phyloP scores from a whole-genome alignment of 2,329 filamentous ascomycete genomes.

The Dactylellina cionopaga region DNA sequence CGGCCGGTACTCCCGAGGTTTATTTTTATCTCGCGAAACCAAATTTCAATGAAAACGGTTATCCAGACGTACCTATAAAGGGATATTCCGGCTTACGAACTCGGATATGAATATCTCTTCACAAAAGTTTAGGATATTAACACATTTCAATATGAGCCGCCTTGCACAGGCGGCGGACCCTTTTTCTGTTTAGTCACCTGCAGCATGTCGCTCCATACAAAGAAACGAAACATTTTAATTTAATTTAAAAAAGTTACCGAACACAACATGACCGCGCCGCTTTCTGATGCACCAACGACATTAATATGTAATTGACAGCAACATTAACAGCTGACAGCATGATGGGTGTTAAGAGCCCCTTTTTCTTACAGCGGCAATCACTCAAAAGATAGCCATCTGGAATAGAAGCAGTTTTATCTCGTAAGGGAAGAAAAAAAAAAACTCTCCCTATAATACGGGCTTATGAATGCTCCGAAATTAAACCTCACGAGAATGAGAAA shows the following conservation, averaged over 20 bases:
- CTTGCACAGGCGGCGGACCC: conserved; percentile 11
- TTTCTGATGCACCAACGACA: conserved; percentile 3
- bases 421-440: background rate
- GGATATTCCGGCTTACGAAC: no score
- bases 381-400: conserved; percentile 1
- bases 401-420: conserved; percentile 13
- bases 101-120: background rate
- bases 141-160: conserved; percentile 34
- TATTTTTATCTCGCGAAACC: conserved; percentile 40
- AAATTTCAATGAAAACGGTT: background rate
- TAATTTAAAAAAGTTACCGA: conserved; percentile 49
- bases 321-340: conserved; percentile 22
- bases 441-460: conserved; percentile 21
- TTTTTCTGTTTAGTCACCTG: conserved; percentile 34
- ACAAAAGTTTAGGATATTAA: no score
- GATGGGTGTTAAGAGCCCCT: conserved; percentile 22
- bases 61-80: no score
- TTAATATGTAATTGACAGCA: conserved; percentile 18
- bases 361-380: conserved; percentile 47
- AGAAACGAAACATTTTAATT: conserved; percentile 41
- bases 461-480: conserved; percentile 47
- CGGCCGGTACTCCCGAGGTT: background rate
- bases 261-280: conserved; percentile 29
- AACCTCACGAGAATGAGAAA: conserved; percentile 31
- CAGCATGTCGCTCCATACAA: conserved; percentile 8